phyloP scores from a whole-genome alignment of 164 flowering plant genomes.

The Chimonanthus salicifolius region DNA sequence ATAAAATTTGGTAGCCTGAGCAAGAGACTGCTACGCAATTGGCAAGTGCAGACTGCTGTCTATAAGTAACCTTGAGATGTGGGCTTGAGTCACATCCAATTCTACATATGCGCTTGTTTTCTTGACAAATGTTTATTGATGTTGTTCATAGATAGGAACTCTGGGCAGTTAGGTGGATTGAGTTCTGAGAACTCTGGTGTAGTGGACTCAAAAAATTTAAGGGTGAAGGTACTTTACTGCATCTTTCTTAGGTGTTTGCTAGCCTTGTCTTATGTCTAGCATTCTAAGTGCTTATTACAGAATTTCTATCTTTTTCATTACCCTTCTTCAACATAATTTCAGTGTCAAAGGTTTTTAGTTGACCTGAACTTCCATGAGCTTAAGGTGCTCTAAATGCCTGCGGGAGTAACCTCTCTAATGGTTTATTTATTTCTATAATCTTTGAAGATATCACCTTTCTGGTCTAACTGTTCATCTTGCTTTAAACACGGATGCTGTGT shows the following conservation, averaged over 20 bases:
- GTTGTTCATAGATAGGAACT: slow-evolving; percentile 32
- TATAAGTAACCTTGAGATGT: no score
- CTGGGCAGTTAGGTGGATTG: slow-evolving; percentile 44
- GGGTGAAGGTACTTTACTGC: slow-evolving; percentile 53
- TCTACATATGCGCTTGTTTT: not conserved
- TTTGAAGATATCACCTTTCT: not conserved
- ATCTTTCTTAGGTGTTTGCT: not conserved
- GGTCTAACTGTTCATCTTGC: not conserved
- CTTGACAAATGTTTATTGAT: not conserved
- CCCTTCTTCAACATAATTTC: not conserved
- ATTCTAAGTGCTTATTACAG: not conserved
- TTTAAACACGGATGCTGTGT: not conserved
- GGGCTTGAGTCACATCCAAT: no score
- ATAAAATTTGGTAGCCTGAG: no score
- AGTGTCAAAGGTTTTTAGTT: not conserved
- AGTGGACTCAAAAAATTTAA: slow-evolving; percentile 65
- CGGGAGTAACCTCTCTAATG: not conserved
- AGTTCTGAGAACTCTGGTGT: slow-evolving; percentile 40
- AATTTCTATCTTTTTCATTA: not conserved
- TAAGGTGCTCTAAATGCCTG: not conserved
- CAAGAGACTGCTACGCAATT: no score
- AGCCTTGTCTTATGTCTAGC: not conserved
- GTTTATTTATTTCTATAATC: not conserved
- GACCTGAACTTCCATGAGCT: not conserved
- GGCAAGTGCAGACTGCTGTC: no score